These are phyloP conservation scores for Puccinellia tenuiflora DNA, from an alignment of 176 grass and related monocot species.

Conservation along the genomic window DNA sequence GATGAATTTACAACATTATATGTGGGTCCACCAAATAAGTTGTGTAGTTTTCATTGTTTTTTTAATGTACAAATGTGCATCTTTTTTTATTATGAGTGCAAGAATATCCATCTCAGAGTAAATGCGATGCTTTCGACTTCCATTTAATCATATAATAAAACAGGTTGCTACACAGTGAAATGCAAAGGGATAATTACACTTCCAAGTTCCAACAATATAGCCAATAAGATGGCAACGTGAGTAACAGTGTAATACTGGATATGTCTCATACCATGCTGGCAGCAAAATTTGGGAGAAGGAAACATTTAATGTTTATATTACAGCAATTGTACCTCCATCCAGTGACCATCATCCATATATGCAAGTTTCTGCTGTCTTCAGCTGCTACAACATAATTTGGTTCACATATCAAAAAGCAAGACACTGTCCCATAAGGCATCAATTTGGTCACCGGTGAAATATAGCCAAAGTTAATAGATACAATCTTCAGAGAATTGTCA, in stretches of 20 bases:
- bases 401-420: conserved; percentile 66
- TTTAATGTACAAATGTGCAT: neutral
- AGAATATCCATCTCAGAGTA: neutral
- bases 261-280: neutral
- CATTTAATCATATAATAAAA: neutral
- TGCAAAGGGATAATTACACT: neutral
- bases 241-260: neutral
- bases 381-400: conserved; percentile 66
- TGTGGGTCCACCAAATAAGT: neutral
- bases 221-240: neutral
- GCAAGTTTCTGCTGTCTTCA: conserved; percentile 63
- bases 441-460: conserved; percentile 58
- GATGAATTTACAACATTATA: neutral
- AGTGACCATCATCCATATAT: conserved; percentile 68
- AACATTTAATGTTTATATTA: conserved; percentile 5
- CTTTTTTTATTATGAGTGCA: neutral
- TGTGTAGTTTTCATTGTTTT: neutral
- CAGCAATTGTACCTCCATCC: conserved; percentile 63
- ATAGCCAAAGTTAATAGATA: conserved; percentile 67
- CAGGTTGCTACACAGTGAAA: neutral
- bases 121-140: neutral
- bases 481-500: conserved; percentile 63
- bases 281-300: neutral
- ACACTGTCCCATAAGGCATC: conserved; percentile 46
- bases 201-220: conserved; percentile 8